Evolutionary conservation across 2,329 filamentous ascomycete species (phyloP).

Genomic region (Epichloe bromicola): DNA sequence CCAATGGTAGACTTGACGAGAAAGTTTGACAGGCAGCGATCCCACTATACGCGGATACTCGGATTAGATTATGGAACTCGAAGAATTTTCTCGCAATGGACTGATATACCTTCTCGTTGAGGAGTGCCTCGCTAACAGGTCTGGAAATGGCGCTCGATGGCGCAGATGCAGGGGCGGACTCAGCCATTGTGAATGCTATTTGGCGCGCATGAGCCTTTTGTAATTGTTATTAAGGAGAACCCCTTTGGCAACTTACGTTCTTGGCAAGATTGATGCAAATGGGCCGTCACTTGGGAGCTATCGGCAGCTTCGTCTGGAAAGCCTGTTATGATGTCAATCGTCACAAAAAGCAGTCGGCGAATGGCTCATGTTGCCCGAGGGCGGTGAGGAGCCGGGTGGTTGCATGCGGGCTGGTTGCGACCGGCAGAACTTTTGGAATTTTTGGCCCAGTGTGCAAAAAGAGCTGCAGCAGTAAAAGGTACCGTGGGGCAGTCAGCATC

Average conservation of each 20-base stretch:
- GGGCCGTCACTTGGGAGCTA: slow-evolving; percentile 14
- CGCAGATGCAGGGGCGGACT: slow-evolving; percentile 33
- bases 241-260: background rate
- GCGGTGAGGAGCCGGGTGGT: slow-evolving; percentile 25
- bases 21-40: slow-evolving; percentile 93
- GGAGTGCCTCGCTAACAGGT: slow-evolving; percentile 91
- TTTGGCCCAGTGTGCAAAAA: slow-evolving; percentile 17
- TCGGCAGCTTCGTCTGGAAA: slow-evolving; percentile 16
- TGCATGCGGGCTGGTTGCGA: slow-evolving; percentile 12
- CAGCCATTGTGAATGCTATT: slow-evolving; percentile 33
- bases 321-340: slow-evolving; percentile 20
- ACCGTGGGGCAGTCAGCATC: background rate
- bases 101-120: slow-evolving; percentile 86
- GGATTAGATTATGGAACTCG: slow-evolving; percentile 10
- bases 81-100: background rate
- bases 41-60: slow-evolving; percentile 55
- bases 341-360: slow-evolving; percentile 25
- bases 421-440: slow-evolving; percentile 34
- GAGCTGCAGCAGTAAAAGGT: background rate
- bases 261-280: slow-evolving; percentile 3
- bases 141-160: slow-evolving; percentile 55
- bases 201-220: slow-evolving; percentile 3
- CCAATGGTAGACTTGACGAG: slow-evolving; percentile 94
- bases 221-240: background rate
- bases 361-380: slow-evolving; percentile 23